phyloP scores from a whole-genome alignment of 1,284 basidiomycete genomes.

The Leucoagaricus sp. region DNA sequence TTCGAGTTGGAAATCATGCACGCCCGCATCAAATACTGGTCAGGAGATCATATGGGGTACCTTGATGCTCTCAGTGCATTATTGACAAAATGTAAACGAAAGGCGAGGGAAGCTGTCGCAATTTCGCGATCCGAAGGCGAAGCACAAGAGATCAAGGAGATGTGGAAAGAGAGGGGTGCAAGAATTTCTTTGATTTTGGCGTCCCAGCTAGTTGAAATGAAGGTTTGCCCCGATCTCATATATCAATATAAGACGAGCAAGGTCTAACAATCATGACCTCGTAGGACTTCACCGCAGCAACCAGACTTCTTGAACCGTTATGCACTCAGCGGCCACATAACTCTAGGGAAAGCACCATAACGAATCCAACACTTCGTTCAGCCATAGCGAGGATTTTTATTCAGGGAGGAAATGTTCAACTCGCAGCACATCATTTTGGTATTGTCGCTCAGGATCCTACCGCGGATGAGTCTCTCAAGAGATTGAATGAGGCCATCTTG shows the following conservation, averaged over 20 bases:
- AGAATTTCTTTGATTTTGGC: conserved; percentile 71
- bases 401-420: conserved; percentile 62
- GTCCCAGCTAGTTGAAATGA: conserved; percentile 76
- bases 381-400: conserved; percentile 74
- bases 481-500: conserved; percentile 64
- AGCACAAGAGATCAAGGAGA: conserved; percentile 45
- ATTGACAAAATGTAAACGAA: conserved; percentile 73
- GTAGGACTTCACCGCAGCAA: conserved; percentile 71
- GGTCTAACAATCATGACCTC: background rate
- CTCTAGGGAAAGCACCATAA: conserved; percentile 25
- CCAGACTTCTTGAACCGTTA: conserved; percentile 62
- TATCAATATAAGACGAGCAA: too few species aligned
- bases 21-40: conserved; percentile 71
- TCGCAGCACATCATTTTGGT: conserved; percentile 56
- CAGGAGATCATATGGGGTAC: conserved; percentile 73
- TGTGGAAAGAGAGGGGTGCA: conserved; percentile 81
- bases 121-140: conserved; percentile 16
- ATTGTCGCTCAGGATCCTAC: conserved; percentile 47
- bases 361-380: conserved; percentile 59
- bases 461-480: conserved; percentile 45
- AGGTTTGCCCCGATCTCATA: conserved; percentile 42
- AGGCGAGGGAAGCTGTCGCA: conserved; percentile 43
- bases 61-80: conserved; percentile 78
- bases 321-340: conserved; percentile 37
- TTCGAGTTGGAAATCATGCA: conserved; percentile 81